Conservation (phyloP, 306 rosid genomes). For the Vigna unguiculata region DNA sequence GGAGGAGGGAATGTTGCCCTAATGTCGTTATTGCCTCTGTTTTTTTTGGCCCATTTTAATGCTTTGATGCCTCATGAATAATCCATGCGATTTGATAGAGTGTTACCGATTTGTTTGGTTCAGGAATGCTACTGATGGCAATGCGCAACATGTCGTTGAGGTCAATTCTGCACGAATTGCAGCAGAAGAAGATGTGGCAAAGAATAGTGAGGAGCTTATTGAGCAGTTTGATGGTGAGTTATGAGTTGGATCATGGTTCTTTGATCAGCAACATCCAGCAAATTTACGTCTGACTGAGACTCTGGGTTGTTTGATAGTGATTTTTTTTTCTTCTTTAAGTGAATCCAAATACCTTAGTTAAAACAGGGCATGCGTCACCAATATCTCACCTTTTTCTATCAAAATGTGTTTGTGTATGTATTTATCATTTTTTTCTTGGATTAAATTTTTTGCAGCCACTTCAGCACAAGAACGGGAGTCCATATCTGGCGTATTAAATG, state of each 20-base stretch:
- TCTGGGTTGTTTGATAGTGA: background rate
- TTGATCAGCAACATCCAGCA: background rate
- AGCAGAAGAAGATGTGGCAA: slow-evolving; percentile 73
- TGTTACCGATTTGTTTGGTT: slow-evolving; percentile 12
- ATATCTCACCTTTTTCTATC: background rate
- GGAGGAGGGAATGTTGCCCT: background rate
- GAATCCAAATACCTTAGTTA: background rate
- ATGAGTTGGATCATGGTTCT: slow-evolving; percentile 3
- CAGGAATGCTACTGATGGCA: slow-evolving; percentile 70
- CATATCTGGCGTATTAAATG: slow-evolving; percentile 57
- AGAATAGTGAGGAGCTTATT: slow-evolving; percentile 61
- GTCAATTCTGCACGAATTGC: slow-evolving; percentile 64
- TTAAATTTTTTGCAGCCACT: slow-evolving; percentile 52
- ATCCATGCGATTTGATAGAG: slow-evolving; percentile 19
- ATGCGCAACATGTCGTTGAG: slow-evolving; percentile 74
- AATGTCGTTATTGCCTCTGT: background rate
- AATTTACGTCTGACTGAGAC: slow-evolving; percentile 12
- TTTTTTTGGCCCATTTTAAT: background rate
- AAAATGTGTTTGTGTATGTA: background rate
- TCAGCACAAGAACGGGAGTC: slow-evolving; percentile 59
- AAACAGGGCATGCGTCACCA: background rate
- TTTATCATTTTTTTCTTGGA: slow-evolving; percentile 26
- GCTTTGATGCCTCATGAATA: background rate
- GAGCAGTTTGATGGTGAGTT: slow-evolving; percentile 70
- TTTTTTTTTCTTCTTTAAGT: background rate